Base-by-base conservation (phyloP, 495 filamentous ascomycete species). In the Sphaerosporella brunnea region DNA sequence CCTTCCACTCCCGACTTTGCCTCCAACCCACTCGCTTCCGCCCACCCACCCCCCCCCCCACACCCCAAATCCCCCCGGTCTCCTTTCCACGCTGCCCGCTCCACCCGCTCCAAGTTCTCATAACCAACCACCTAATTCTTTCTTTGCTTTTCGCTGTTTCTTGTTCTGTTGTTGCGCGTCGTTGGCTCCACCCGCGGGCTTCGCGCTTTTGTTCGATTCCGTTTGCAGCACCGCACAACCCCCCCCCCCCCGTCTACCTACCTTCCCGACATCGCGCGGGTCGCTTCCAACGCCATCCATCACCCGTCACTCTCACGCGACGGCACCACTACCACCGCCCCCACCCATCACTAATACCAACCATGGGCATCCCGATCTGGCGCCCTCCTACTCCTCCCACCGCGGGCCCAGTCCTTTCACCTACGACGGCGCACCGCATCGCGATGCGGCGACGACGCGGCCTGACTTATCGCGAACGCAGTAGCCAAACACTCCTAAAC, bases 351-450 rank as follows among this genome's bases (percentile, higher is more conserved):
- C 5, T 15, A 39, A 23, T 21, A 24, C 39, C 5, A 7, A 43
- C 39, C 4, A 43, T 43, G 39, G 39, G 39, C 20, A 43, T 43
- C 39, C 39, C 39, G 11, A 7, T 43, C 10, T 43, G 39, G 39
- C 39, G 39, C 7, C 39, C 39, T 24, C 39, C 20, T 21, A 9
- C 39, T 11, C 20, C 20, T 43, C 39, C 39, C 20, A 43, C 7
- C 9, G 35, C 8, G 8, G n/a, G n/a, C n/a, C 35, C 39, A 21
- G 11, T 43, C 39, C 39, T 43, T 21, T 23, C 39, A 5, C 39
- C 39, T 4, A 11, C 18, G 8, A 10, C 39, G 18, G 5, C 39
- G 7, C 39, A 28, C 39, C 20, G 20, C 18, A 10, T 43, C 11
- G 39, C 35, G 18, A 16, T 43, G 5, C 39, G 39, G 8, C 39